Evolutionary conservation across 257 asterid genomes (phyloP), one percentile per base, ranked within the genome.

Genomic region (Gentiana dahurica): DNA sequence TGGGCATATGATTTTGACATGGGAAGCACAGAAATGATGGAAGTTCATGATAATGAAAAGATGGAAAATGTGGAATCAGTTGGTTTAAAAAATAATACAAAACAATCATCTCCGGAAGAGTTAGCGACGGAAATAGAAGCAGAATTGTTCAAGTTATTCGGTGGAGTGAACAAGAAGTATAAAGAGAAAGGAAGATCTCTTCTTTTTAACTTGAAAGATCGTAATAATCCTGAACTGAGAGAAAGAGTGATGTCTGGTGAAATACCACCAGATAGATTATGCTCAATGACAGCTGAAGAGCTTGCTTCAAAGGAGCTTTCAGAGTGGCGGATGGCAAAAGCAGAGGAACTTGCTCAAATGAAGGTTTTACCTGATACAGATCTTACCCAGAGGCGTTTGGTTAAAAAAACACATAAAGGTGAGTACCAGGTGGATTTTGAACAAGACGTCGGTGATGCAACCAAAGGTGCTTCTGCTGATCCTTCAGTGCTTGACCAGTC

Each of bases 251-350:
- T 84, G 81, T 80, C 95, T 49, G 95, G 97, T 55, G 88, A 84
- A 65, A 80, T 92, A 59, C 68, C 86, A 1, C 97, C 99, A 0
- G 87, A 84, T 41, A 86, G 80, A 71, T 67, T 92, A 64, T 88
- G 97, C 65, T 77, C 97, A 36, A 92, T 92, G 99, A 74, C 95
- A 3, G 97, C 95, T 36, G 99, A 92, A 71, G 97, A 92, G 69
- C 97, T 92, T 75, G 99, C 99, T 75, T 92, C 99, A 8, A 88
- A 88, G 79, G 99, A 92, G 79, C 75, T 92, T 37, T 83, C 99
- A 8, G 76, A 92, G 67, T 92, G 99, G 99, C 86, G 99, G 55
- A 78, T 72, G 79, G 93, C 95, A 54, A 92, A 92, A 73, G 97
- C 95, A 4, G 95, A 92, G 73, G 95, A 85, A 69, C 57, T 85